Conservation (phyloP, 2,329 filamentous ascomycete species). For the Trichoderma koningiopsis region DNA sequence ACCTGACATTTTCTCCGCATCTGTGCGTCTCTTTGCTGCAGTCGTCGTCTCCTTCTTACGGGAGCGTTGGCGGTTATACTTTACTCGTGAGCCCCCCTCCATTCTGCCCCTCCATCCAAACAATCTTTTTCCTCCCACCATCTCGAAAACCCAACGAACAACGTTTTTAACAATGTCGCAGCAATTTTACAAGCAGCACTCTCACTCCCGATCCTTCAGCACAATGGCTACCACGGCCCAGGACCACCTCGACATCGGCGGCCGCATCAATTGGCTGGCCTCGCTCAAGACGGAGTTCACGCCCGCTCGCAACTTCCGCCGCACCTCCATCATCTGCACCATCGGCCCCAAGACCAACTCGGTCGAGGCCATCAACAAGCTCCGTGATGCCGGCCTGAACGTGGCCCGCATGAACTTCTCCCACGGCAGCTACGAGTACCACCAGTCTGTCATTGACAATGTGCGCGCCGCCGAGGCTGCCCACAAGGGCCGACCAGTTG, state of each 20-base stretch:
- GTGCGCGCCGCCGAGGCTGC: slow-evolving; percentile 80
- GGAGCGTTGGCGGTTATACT: slow-evolving; percentile 17
- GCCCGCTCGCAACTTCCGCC: slow-evolving; percentile 86
- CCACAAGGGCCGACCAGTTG: slow-evolving; percentile 81
- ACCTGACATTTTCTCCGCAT: slow-evolving; percentile 4
- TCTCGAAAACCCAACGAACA: background rate
- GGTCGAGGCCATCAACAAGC: slow-evolving; percentile 91
- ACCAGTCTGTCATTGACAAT: slow-evolving; percentile 98
- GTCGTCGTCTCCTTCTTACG: slow-evolving; percentile 15
- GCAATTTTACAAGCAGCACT: slow-evolving; percentile 34
- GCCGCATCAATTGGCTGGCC: slow-evolving; percentile 66
- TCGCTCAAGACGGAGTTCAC: slow-evolving; percentile 84
- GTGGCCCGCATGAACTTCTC: slow-evolving; percentile 99
- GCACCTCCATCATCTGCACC: slow-evolving; percentile 98
- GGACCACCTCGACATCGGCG: slow-evolving; percentile 81
- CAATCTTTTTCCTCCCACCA: background rate
- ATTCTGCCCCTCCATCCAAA: background rate
- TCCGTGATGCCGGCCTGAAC: slow-evolving; percentile 89
- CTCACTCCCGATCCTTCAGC: slow-evolving; percentile 41
- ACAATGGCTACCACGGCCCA: slow-evolving; percentile 68
- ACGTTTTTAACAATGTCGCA: slow-evolving; percentile 37
- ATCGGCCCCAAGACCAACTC: slow-evolving; percentile 99
- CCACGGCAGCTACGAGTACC: slow-evolving; percentile 82
- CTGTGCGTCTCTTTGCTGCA: background rate
- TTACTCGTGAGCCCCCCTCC: slow-evolving; percentile 16